Evolutionary conservation across 2,329 filamentous ascomycete genomes (phyloP).

Genomic region (Diaporthe sp.): DNA sequence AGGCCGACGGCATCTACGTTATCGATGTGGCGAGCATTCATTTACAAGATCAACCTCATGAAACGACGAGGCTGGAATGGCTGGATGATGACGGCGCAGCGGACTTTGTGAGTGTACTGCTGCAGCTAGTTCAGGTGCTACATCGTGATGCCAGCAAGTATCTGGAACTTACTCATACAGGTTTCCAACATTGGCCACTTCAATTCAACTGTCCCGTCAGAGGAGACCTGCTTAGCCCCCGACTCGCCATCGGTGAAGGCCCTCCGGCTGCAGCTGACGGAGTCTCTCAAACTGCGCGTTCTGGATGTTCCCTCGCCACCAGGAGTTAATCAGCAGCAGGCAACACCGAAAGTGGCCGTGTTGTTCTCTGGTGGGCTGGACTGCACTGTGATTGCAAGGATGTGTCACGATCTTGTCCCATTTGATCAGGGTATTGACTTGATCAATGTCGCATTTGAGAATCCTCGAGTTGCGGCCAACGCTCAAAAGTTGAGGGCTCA

Average conservation of each 20-base stretch:
- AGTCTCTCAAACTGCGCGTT: constrained; percentile 75
- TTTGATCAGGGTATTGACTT: constrained; percentile 80
- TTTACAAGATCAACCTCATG: neutral
- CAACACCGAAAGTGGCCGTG: constrained; percentile 76
- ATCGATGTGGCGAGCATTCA: constrained; percentile 62
- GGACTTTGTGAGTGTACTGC: constrained; percentile 58
- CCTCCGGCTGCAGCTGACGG: constrained; percentile 66
- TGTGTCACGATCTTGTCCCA: constrained; percentile 83
- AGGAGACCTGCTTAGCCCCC: constrained; percentile 46
- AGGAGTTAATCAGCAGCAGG: constrained; percentile 46
- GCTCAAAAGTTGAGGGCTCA: constrained; percentile 54
- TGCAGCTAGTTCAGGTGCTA: constrained; percentile 17
- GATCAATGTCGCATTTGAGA: constrained; percentile 97
- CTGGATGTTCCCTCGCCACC: constrained; percentile 70
- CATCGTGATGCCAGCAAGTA: constrained; percentile 38
- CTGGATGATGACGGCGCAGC: constrained; percentile 45
- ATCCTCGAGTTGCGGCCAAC: constrained; percentile 78
- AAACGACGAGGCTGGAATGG: constrained; percentile 50
- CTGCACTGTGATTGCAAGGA: constrained; percentile 86
- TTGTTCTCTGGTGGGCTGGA: constrained; percentile 96
- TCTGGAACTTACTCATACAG: constrained; percentile 60
- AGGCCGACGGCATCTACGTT: constrained; percentile 84
- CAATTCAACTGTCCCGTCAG: constrained; percentile 58
- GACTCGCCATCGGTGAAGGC: constrained; percentile 64
- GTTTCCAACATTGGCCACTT: constrained; percentile 67